Evolutionary conservation across 225 moss, liverwort and hornwort genomes (phyloP), one percentile per base, ranked within the genome.

Genomic region (Ulota crispa): DNA sequence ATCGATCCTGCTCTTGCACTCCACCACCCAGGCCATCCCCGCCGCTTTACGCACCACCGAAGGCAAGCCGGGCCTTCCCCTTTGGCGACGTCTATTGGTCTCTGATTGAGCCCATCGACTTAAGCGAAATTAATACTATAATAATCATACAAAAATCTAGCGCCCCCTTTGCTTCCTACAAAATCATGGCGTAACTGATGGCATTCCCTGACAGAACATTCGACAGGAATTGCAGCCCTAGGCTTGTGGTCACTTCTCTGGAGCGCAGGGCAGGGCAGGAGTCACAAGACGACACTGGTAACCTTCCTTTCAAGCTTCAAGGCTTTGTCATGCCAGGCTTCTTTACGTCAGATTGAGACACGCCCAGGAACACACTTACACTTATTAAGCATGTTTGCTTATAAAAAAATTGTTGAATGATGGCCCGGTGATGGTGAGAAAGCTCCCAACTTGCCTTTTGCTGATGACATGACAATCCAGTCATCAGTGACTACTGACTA

Each of bases 251-350:
- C 82, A 82, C 75, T 75, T 57, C 64, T 73, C 41, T 28, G 62
- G 14, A 81, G 64, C 75, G 41, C 68, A 68, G 68, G 2, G 59
- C 62, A 27, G 68, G 2, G 59, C 63, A 47, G 24, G 42, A 7
- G 71, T 9, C 50, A 36, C 78, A 66, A 27, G 70, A 77, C 68
- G 31, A 61, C 62, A 39, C 42, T 53, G 77, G 39, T 70, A 71
- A 64, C 83, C 77, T 73, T 72, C 78, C 14, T 36, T 66, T 27
- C 73, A 83, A 66, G 83, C 47, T 73, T 78, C 31, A 15, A 78
- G 83, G 3, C 31, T n/a, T 42, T n/a, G 41, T 77, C 71, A n/a
- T 77, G 83, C 64, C 77, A 77, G 77, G 77, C 52, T 52, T 62
- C 68, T 34, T 63, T 27, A 9, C 26, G 50, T 11, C 43, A 9